Percentiles rank a stretch among this genome's conserved stretches.
Conservation (phyloP, 768 basidiomycete species). For the Kwoniella dejecticola region DNA sequence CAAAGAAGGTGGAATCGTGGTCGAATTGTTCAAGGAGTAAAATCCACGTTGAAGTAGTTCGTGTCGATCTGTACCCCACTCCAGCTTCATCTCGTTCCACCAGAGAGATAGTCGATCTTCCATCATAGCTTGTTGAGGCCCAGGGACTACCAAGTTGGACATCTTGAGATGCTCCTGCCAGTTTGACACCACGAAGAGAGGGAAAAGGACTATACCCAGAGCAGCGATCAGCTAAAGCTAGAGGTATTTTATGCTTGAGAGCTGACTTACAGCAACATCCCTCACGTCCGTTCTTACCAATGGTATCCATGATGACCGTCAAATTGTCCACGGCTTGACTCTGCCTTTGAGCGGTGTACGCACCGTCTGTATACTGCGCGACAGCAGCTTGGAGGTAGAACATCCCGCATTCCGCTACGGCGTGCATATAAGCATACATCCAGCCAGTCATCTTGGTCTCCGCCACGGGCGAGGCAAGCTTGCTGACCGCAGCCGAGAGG, state of each 20-base stretch:
- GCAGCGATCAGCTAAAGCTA: no score
- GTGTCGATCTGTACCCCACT: constrained; percentile 43
- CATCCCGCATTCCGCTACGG: constrained; percentile 54
- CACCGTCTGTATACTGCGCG: constrained; percentile 29
- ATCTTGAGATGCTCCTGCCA: constrained; percentile 47
- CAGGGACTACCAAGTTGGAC: constrained; percentile 13
- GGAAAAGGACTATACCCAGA: constrained; percentile 54
- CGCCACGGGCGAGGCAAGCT: constrained; percentile 36
- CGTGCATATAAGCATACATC: constrained; percentile 53
- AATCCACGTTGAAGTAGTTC: constrained; percentile 24
- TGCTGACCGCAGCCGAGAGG: constrained; percentile 29
- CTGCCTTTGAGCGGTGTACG: constrained; percentile 44
- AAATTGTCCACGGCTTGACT: constrained; percentile 54
- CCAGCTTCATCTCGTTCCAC: constrained; percentile 40
- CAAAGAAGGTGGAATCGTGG: not conserved
- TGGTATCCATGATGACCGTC: constrained; percentile 45
- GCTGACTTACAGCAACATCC: constrained; percentile 44
- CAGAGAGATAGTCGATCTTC: constrained; percentile 36
- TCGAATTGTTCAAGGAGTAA: constrained; percentile 15
- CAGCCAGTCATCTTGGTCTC: constrained; percentile 42
- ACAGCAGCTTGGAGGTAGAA: constrained; percentile 53
- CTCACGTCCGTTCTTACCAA: constrained; percentile 48
- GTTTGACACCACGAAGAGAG: constrained; percentile 47
- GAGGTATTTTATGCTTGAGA: no score
- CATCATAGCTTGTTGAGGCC: constrained; percentile 26